phyloP scores from a whole-genome alignment of 331 rosid species.

The Dryas integrifolia region DNA sequence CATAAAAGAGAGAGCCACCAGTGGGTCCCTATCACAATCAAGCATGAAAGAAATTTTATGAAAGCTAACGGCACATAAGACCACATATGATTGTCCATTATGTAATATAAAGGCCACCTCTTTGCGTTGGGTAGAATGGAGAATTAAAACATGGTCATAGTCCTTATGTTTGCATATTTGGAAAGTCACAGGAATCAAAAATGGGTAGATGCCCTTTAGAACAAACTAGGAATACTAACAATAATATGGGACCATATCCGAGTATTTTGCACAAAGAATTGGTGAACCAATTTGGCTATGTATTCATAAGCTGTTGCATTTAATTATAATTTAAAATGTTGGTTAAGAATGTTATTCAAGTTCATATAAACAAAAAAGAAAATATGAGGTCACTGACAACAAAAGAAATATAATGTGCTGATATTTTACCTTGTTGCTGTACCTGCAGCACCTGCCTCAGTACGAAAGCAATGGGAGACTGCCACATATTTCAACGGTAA shows the following conservation, averaged over 20 bases:
- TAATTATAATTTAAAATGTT: not conserved
- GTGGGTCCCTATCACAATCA: not conserved
- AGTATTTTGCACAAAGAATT: not conserved
- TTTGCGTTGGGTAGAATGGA: not conserved
- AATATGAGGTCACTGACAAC: conserved; percentile 11
- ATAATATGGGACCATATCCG: not conserved
- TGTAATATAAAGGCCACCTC: not conserved
- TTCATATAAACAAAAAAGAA: not conserved
- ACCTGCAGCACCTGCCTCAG: conserved; percentile 99
- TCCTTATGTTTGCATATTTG: not conserved
- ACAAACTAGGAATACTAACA: not conserved
- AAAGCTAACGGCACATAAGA: not conserved
- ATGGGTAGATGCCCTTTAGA: not conserved
- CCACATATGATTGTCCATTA: not conserved
- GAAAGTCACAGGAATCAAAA: not conserved
- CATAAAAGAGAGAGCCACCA: not conserved
- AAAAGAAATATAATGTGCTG: conserved; percentile 4
- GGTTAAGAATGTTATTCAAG: not conserved
- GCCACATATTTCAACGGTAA: conserved; percentile 88
- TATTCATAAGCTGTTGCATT: not conserved
- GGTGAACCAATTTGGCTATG: not conserved
- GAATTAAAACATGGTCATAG: not conserved
- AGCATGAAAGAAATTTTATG: not conserved
- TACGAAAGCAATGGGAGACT: conserved; percentile 91
- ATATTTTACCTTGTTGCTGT: conserved; percentile 64